phyloP scores from a whole-genome alignment of 2,329 filamentous ascomycete genomes.

The Nigrograna mackinnonii region DNA sequence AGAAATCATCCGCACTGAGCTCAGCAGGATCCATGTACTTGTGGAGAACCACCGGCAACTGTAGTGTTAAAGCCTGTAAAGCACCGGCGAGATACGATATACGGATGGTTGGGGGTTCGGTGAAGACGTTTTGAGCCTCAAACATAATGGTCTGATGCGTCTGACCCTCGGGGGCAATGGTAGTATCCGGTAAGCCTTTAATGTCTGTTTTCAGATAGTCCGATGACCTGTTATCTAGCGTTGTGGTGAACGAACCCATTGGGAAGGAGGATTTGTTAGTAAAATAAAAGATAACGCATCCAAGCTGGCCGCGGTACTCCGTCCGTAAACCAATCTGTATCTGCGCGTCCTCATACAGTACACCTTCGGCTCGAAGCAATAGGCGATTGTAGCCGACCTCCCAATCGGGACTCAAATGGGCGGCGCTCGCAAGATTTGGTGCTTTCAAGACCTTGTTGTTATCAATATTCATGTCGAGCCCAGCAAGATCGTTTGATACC shows the following conservation, averaged over 20 bases:
- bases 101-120: slow-evolving; percentile 84
- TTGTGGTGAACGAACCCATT: slow-evolving; percentile 92
- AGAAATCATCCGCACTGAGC: slow-evolving; percentile 88
- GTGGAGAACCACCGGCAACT: slow-evolving; percentile 84
- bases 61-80: slow-evolving; percentile 87
- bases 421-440: slow-evolving; percentile 88
- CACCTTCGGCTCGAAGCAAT: slow-evolving; percentile 77
- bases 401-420: slow-evolving; percentile 93
- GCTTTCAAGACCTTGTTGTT: slow-evolving; percentile 62
- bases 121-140: slow-evolving; percentile 80
- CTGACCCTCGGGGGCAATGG: slow-evolving; percentile 73
- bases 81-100: slow-evolving; percentile 94
- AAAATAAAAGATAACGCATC: slow-evolving; percentile 94
- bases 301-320: slow-evolving; percentile 94
- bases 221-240: slow-evolving; percentile 72
- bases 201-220: slow-evolving; percentile 81
- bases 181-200: slow-evolving; percentile 85
- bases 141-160: slow-evolving; percentile 95
- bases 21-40: slow-evolving; percentile 97
- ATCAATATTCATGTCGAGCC: slow-evolving; percentile 75
- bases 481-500: slow-evolving; percentile 65
- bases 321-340: slow-evolving; percentile 90
- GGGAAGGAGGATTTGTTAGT: slow-evolving; percentile 87
- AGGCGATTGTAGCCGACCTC: slow-evolving; percentile 85
- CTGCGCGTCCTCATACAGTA: slow-evolving; percentile 94